phyloP scores from a whole-genome alignment of 805 yeast genomes.

The Lipomyces orientalis region DNA sequence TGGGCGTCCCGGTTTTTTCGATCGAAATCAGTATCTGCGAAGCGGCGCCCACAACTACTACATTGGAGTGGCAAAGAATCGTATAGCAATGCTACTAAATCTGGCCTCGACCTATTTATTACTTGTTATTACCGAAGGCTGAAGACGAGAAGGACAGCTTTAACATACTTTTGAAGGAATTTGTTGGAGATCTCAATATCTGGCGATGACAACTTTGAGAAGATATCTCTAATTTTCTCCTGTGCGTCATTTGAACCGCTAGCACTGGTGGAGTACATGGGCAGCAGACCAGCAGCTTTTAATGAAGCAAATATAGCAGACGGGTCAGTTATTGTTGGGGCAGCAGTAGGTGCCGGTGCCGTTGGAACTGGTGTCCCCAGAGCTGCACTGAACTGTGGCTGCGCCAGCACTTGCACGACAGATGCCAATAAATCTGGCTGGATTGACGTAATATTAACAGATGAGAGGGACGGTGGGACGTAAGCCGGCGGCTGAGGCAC shows the following conservation, averaged over 20 bases:
- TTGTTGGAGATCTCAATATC: slow-evolving; percentile 45
- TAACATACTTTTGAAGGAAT: slow-evolving; percentile 38
- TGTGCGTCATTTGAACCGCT: not conserved
- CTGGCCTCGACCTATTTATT: slow-evolving; percentile 41
- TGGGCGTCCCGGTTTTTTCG: slow-evolving; percentile 63
- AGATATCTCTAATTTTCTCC: not conserved
- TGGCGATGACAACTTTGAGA: slow-evolving; percentile 26
- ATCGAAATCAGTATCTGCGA: slow-evolving; percentile 65
- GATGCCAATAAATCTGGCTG: slow-evolving; percentile 28
- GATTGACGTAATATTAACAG: not conserved
- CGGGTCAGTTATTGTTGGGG: slow-evolving; percentile 18
- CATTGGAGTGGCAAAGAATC: slow-evolving; percentile 78
- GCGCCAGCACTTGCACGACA: slow-evolving; percentile 22
- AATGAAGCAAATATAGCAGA: slow-evolving; percentile 38
- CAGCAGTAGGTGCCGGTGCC: not conserved
- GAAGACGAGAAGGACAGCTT: not conserved
- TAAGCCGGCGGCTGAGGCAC: slow-evolving; percentile 16
- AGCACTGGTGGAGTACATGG: not conserved
- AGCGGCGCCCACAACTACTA: slow-evolving; percentile 87
- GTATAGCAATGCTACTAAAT: slow-evolving; percentile 52
- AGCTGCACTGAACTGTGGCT: slow-evolving; percentile 1
- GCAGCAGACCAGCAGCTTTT: slow-evolving; percentile 42
- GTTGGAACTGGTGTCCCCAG: not conserved
- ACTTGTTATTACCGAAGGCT: not conserved
- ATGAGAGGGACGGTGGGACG: slow-evolving; percentile 2